Evolutionary conservation across 768 basidiomycete genomes (phyloP).

Genomic region (Leccinum longicurvipes): DNA sequence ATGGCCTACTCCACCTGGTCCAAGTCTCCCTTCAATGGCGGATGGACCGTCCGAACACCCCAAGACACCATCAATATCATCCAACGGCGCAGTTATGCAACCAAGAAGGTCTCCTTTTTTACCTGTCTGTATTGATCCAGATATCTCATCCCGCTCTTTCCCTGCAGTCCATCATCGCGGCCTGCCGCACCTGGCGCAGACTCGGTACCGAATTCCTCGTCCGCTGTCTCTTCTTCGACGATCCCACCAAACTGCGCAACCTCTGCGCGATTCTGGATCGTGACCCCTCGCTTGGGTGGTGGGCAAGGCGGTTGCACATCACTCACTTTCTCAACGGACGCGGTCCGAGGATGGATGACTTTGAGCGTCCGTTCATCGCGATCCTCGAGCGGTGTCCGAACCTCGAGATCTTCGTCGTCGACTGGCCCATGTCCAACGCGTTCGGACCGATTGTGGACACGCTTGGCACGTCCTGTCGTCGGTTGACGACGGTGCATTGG

Average conservation of each 20-base stretch:
- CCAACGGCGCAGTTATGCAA: slow-evolving; percentile 59
- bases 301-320: slow-evolving; percentile 70
- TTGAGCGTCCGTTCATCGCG: slow-evolving; percentile 52
- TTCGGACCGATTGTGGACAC: slow-evolving; percentile 67
- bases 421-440: slow-evolving; percentile 56
- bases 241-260: slow-evolving; percentile 50
- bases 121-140: background rate
- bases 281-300: slow-evolving; percentile 59
- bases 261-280: slow-evolving; percentile 53
- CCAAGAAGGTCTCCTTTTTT: slow-evolving; percentile 52
- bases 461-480: slow-evolving; percentile 47
- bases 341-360: slow-evolving; percentile 42
- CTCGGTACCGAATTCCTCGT: slow-evolving; percentile 66
- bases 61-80: slow-evolving; percentile 54
- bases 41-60: slow-evolving; percentile 60
- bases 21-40: slow-evolving; percentile 36
- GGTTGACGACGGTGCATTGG: slow-evolving; percentile 61
- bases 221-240: slow-evolving; percentile 64
- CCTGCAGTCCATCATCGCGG: slow-evolving; percentile 59
- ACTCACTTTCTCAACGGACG: slow-evolving; percentile 45
- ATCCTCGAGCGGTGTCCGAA: slow-evolving; percentile 68
- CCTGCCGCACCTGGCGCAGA: slow-evolving; percentile 61
- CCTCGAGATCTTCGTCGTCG: slow-evolving; percentile 68
- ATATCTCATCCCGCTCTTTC: background rate
- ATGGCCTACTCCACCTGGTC: slow-evolving; percentile 69